A percentile compares a stretch with the other conserved stretches of the same genome.
Evolutionary conservation across 768 basidiomycete genomes (phyloP).

Genomic region (Agaricus blazei): DNA sequence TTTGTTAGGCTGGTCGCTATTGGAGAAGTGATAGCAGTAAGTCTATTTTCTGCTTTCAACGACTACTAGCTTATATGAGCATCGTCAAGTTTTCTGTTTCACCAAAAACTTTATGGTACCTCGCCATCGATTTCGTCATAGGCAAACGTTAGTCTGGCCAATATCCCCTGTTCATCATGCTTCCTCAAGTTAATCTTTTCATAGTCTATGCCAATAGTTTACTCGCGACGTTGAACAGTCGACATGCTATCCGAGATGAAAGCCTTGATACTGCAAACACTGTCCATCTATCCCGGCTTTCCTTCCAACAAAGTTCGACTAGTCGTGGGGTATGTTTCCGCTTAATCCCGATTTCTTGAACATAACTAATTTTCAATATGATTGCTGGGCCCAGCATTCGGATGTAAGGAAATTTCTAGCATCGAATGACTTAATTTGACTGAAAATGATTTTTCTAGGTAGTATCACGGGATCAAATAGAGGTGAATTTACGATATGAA

Average conservation of each 20-base stretch:
- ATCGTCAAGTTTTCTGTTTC: conserved; percentile 20
- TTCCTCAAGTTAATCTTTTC: neutral
- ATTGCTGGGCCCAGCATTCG: neutral
- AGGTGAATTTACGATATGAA: neutral
- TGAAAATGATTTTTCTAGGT: neutral
- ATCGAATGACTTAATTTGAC: too few relatives aligned
- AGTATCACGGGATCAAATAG: neutral
- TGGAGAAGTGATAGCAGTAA: conserved; percentile 32
- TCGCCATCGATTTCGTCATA: conserved; percentile 39
- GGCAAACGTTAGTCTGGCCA: conserved; percentile 33
- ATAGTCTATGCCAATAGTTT: conserved; percentile 44
- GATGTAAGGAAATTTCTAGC: neutral
- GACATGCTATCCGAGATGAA: conserved; percentile 20
- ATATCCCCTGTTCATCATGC: neutral
- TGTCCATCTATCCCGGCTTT: conserved; percentile 15
- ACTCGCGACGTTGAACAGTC: conserved; percentile 37
- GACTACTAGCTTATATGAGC: neutral
- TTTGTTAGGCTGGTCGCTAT: conserved; percentile 27
- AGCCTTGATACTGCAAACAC: conserved; percentile 11
- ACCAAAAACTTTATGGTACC: conserved; percentile 29
- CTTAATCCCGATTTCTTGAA: neutral
- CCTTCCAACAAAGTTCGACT: neutral
- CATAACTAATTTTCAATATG: neutral
- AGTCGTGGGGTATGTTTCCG: neutral
- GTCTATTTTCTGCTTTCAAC: conserved; percentile 3